A percentile compares a stretch with the other conserved stretches of the same genome.
Conservation (phyloP, 1,139 yeast species). For the Debaryomycetaceae sp. region DNA sequence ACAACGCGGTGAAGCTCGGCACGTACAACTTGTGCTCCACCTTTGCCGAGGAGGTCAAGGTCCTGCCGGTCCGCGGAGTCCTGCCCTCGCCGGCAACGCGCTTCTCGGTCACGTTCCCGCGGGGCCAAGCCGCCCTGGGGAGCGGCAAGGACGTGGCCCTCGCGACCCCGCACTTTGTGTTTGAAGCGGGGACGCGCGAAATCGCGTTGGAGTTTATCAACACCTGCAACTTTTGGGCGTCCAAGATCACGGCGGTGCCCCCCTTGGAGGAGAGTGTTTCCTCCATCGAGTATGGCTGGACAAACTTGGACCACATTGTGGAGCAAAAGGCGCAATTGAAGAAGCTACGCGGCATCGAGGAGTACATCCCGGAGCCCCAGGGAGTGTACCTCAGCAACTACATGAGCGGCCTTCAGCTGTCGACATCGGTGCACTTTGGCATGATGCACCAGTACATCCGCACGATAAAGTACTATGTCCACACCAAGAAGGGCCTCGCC, state of each 20-base stretch:
- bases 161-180: constrained; percentile 29
- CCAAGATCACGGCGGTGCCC: constrained; percentile 77
- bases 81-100: constrained; percentile 5
- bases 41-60: constrained; percentile 25
- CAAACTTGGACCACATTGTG: constrained; percentile 29
- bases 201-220: constrained; percentile 64
- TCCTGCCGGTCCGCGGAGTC: constrained; percentile 12
- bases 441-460: constrained; percentile 38
- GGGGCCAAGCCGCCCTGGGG: constrained; percentile 16
- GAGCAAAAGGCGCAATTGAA: constrained; percentile 22
- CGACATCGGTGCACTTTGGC: constrained; percentile 24
- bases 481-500: constrained; percentile 26
- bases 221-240: constrained; percentile 86
- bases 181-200: constrained; percentile 56
- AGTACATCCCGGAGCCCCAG: constrained; percentile 32
- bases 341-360: constrained; percentile 22
- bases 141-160: too few species aligned
- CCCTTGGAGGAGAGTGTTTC: constrained; percentile 48
- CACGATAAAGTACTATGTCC: constrained; percentile 33
- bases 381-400: constrained; percentile 34
- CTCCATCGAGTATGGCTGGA: constrained; percentile 82
- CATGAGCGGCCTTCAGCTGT: constrained; percentile 10
- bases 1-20: constrained; percentile 39
- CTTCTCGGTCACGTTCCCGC: constrained; percentile 34
- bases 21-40: constrained; percentile 40